These are phyloP conservation scores for Candida sojae DNA, from an alignment of 1,139 yeast species.

Conservation along the genomic window DNA sequence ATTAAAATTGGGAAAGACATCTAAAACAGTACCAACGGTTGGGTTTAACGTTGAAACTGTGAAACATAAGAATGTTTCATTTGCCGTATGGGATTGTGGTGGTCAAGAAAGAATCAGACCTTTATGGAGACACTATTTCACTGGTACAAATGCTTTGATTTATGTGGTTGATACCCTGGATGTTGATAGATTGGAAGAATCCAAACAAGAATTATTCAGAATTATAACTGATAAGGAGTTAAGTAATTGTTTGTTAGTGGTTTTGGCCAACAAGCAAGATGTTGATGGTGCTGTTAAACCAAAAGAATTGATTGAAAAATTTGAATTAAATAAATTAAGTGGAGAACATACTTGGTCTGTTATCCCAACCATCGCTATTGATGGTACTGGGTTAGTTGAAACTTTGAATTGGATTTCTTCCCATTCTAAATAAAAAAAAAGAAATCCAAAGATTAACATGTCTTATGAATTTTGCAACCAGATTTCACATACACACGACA, in stretches of 20 bases:
- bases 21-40: constrained; percentile 88
- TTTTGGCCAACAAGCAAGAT: constrained; percentile 92
- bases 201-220: constrained; percentile 74
- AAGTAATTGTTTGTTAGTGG: constrained; percentile 74
- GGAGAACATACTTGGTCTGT: constrained; percentile 71
- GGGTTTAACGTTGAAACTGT: constrained; percentile 95
- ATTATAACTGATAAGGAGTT: constrained; percentile 81
- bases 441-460: background rate
- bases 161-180: constrained; percentile 89
- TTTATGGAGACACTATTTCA: constrained; percentile 92
- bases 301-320: constrained; percentile 60
- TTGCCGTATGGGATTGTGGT: constrained; percentile 98
- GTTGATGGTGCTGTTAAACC: constrained; percentile 63
- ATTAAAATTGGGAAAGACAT: constrained; percentile 71
- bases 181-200: constrained; percentile 69
- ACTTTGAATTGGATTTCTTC: constrained; percentile 75
- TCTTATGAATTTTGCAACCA: background rate
- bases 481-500: too few relatives aligned
- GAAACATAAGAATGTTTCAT: constrained; percentile 80
- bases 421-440: constrained; percentile 43
- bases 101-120: constrained; percentile 92
- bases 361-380: constrained; percentile 73
- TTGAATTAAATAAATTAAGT: constrained; percentile 55
- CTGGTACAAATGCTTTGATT: constrained; percentile 92
- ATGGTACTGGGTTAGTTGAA: constrained; percentile 75